Evolutionary conservation across 2,329 filamentous ascomycete genomes (phyloP), one percentile per base, ranked within the genome.

Genomic region (Fusarium sp.): DNA sequence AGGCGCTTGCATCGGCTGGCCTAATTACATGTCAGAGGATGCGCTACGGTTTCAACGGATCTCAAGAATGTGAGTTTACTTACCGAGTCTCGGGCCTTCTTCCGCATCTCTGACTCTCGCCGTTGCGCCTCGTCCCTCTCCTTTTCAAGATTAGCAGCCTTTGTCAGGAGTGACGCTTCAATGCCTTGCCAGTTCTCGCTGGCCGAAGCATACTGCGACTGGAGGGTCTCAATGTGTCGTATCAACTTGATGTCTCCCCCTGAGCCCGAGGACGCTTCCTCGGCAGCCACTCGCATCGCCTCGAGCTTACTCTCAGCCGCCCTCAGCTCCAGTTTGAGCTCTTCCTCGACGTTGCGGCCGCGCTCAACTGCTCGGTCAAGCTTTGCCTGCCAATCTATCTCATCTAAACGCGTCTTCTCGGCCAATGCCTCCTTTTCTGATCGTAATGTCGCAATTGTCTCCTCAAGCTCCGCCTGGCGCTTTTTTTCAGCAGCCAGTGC

Each of bases 131-230:
- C 96, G 79, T 98, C 95, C 64, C 94, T 91, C 81, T 99, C 97
- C 80, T 93, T 96, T 81, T 99, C 96, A 11, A 98, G 86, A 58
- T 86, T 92, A 5, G 92, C 88, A 12, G 96, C 88, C 66, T 95
- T 90, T 24, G 94, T 91, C 59, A 96, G 89, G 35, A 99, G 84
- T 3, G 94, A 97, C 11, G 93, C 90, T 82, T 99, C 96, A 70
- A 99, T 97, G 1, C 95, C 94, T 80, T 98, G 95, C 96, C 97
- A 99, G 77, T 99, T 99, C 79, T 97, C 94, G 75, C 94, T 96
- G 1, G 96, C 96, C 63, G 97, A 92, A 1, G 95, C 92, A 82
- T 99, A 98, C 81, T 99, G 97, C 8, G 94, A 96, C 82, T 99
- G 96, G 40, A 99, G 84, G 1, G 94, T 98, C 84, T 99, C 96